A percentile compares a stretch with the other conserved stretches of the same genome.
Evolutionary conservation across 1,139 yeast species (phyloP).

Genomic region (Taiozyma sp.): DNA sequence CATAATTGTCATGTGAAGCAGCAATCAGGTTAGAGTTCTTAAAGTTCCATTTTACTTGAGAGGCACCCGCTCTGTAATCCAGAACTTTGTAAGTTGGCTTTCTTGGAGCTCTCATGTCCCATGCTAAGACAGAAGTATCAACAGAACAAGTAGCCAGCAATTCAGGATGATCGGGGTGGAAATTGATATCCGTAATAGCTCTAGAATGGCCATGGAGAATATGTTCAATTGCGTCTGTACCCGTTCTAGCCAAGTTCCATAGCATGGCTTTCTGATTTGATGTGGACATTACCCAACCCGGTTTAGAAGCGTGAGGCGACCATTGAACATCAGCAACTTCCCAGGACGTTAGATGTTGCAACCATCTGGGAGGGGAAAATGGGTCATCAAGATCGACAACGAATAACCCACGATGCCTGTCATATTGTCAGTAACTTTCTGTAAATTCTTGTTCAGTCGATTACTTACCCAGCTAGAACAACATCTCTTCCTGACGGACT

Average conservation of each 20-base stretch:
- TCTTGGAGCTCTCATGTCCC: constrained; percentile 85
- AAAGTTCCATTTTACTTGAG: constrained; percentile 92
- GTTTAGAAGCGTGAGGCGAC: constrained; percentile 84
- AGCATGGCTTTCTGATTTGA: constrained; percentile 92
- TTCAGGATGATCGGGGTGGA: constrained; percentile 85
- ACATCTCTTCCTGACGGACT: constrained; percentile 93
- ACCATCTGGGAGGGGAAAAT: constrained; percentile 89
- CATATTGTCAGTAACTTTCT: neutral
- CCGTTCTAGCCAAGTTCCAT: constrained; percentile 83
- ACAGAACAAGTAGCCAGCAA: constrained; percentile 90
- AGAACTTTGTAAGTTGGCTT: constrained; percentile 75
- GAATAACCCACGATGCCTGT: constrained; percentile 69
- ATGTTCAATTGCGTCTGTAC: constrained; percentile 74
- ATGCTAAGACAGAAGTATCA: constrained; percentile 77
- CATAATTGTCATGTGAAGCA: constrained; percentile 74
- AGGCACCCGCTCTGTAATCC: constrained; percentile 92
- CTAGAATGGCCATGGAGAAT: constrained; percentile 86
- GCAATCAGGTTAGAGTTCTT: constrained; percentile 73
- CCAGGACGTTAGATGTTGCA: constrained; percentile 92
- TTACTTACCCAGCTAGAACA: constrained; percentile 63
- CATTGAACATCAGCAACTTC: constrained; percentile 98
- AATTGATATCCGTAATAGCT: constrained; percentile 93
- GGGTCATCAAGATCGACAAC: constrained; percentile 95
- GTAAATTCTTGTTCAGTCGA: neutral
- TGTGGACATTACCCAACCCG: constrained; percentile 90